Evolutionary conservation across 345 rosid species (phyloP).

Genomic region (Lepidium didymum): DNA sequence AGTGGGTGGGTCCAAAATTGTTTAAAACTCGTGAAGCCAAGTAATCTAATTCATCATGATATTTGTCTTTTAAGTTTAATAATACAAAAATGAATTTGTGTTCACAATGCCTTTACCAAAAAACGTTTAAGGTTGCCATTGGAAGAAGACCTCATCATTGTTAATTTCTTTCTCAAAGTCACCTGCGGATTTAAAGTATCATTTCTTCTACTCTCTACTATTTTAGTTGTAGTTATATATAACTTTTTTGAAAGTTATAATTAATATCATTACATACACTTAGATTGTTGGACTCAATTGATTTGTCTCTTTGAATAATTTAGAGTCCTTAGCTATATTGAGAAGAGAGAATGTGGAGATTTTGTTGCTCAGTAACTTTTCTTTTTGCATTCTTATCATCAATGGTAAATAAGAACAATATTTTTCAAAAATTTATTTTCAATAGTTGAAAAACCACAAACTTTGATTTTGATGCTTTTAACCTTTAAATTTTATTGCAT

Average conservation of each 20-base stretch:
- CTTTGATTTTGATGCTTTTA: too few species aligned
- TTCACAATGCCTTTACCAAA: slow-evolving; percentile 25
- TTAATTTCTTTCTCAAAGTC: slow-evolving; percentile 1
- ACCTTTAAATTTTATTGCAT: too few species aligned
- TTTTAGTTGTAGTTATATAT: neutral
- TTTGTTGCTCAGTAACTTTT: too few species aligned
- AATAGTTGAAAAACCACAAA: too few species aligned
- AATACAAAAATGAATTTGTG: neutral
- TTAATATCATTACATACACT: neutral
- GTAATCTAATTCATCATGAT: slow-evolving; percentile 19
- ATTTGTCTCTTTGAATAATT: neutral
- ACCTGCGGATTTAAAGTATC: slow-evolving; percentile 18
- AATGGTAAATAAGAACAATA: too few species aligned
- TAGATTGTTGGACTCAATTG: neutral
- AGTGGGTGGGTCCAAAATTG: slow-evolving; percentile 27
- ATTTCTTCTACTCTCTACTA: neutral
- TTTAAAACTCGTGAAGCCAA: slow-evolving; percentile 26
- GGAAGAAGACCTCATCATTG: slow-evolving; percentile 23
- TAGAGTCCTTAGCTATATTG: too few species aligned
- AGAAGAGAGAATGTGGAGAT: too few species aligned
- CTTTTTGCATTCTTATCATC: too few species aligned
- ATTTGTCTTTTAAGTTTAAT: slow-evolving; percentile 13
- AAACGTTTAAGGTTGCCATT: slow-evolving; percentile 26
- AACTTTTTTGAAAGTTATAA: neutral
- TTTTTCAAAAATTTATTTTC: too few species aligned